These are phyloP conservation scores for Micractinium conductrix DNA, from an alignment of 139 green algal genomes.

Conservation along the genomic window DNA sequence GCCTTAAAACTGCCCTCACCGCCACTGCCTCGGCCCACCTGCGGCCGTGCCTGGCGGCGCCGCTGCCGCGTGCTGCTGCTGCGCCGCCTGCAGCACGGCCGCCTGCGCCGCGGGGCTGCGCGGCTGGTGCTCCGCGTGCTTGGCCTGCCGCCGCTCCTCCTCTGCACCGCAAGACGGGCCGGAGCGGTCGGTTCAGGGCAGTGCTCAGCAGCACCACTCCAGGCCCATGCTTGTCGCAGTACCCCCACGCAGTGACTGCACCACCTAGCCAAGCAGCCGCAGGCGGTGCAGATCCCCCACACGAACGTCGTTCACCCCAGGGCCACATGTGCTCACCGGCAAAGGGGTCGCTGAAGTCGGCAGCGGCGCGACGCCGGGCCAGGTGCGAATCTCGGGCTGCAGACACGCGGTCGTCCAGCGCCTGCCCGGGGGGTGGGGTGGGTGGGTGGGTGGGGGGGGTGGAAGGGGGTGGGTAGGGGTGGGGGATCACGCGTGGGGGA, in stretches of 20 bases:
- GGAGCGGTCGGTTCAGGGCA: too few species aligned
- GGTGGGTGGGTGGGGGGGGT: background rate
- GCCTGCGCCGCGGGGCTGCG: conserved; percentile 19
- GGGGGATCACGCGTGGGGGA: background rate
- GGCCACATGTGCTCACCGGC: too few species aligned
- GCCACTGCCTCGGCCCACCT: too few species aligned
- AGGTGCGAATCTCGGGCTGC: conserved; percentile 33
- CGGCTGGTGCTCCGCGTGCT: conserved; percentile 24
- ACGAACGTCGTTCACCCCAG: too few species aligned
- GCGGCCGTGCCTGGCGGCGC: background rate
- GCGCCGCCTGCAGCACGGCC: background rate
- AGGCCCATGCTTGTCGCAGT: too few species aligned
- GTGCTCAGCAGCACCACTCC: too few species aligned
- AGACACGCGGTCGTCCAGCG: conserved; percentile 47
- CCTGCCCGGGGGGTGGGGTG: conserved; percentile 6
- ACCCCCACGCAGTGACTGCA: too few species aligned
- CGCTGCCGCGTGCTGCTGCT: background rate
- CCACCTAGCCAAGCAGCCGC: too few species aligned
- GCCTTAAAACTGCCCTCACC: too few species aligned
- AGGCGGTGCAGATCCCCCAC: too few species aligned
- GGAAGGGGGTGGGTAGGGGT: background rate
- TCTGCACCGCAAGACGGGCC: too few species aligned
- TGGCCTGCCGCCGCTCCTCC: conserved; percentile 16
- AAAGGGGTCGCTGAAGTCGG: conserved; percentile 54
- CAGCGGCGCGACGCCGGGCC: background rate